Conservation (phyloP, 306 rosid genomes). For the Casuarina cunninghamiana region DNA sequence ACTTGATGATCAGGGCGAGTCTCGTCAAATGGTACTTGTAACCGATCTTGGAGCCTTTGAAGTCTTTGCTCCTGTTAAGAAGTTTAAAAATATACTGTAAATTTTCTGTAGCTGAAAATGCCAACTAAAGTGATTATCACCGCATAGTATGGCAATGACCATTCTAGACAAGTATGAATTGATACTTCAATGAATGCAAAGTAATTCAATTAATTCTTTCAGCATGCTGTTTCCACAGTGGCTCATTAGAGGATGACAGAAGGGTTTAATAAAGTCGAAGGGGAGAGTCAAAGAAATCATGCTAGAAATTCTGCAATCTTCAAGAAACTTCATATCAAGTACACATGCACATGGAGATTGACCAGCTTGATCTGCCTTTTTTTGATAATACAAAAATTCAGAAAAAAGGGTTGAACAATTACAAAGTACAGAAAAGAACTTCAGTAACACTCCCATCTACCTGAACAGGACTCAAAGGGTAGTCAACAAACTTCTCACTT, state of each 20-base stretch:
- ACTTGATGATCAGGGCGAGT: conserved; percentile 79
- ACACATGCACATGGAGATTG: too few species aligned
- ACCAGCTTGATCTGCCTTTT: not conserved
- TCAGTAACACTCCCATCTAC: conserved; percentile 33
- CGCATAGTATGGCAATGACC: not conserved
- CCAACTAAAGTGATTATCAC: conserved; percentile 1
- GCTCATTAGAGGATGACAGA: not conserved
- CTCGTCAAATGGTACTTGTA: conserved; percentile 77
- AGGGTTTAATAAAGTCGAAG: not conserved
- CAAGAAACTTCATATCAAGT: not conserved
- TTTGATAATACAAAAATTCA: not conserved
- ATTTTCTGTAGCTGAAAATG: conserved; percentile 9
- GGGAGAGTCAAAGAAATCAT: not conserved
- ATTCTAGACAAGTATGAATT: not conserved
- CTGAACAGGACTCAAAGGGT: conserved; percentile 68
- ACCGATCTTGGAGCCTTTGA: conserved; percentile 76
- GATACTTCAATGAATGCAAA: not conserved
- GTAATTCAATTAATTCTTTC: not conserved
- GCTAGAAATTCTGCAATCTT: not conserved
- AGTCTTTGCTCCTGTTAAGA: conserved; percentile 71
- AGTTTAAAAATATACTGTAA: conserved; percentile 14
- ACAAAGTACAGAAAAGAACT: not conserved
- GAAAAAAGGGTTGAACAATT: conserved; percentile 21
- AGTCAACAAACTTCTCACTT: conserved; percentile 50
- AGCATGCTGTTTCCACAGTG: not conserved